A percentile compares a stretch with the other conserved stretches of the same genome.
phyloP scores from a whole-genome alignment of 345 rosid genomes.

The Hypericum androsaemum region DNA sequence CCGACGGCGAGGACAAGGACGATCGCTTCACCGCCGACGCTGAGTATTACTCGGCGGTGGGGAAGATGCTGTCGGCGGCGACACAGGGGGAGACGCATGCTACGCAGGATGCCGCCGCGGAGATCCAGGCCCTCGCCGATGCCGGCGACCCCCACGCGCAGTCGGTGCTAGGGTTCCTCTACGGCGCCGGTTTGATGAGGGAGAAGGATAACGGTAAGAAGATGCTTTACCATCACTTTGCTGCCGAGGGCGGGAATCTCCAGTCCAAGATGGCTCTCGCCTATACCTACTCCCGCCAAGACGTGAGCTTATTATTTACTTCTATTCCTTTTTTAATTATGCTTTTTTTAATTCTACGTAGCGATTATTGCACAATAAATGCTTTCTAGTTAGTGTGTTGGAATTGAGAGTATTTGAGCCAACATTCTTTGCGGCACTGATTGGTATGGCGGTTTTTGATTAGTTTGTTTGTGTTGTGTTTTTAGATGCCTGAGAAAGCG shows the following conservation, averaged over 20 bases:
- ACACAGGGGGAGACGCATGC: slow-evolving; percentile 40
- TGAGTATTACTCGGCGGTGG: slow-evolving; percentile 44
- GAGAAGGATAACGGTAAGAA: slow-evolving; percentile 68
- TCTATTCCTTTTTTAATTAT: not conserved
- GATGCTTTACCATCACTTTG: slow-evolving; percentile 67
- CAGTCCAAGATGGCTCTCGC: slow-evolving; percentile 97
- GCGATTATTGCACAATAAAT: too few relatives aligned
- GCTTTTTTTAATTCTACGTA: not conserved
- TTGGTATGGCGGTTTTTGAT: slow-evolving; percentile 1
- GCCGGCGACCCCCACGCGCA: slow-evolving; percentile 69
- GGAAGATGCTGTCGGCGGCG: slow-evolving; percentile 44
- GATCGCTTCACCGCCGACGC: slow-evolving; percentile 14
- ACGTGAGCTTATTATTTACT: slow-evolving; percentile 35
- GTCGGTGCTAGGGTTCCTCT: slow-evolving; percentile 62
- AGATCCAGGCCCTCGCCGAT: slow-evolving; percentile 47
- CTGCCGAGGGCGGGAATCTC: slow-evolving; percentile 59
- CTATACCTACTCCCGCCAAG: slow-evolving; percentile 73
- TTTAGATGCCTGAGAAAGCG: slow-evolving; percentile 83
- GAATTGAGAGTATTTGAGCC: too few relatives aligned
- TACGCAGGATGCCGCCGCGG: slow-evolving; percentile 66
- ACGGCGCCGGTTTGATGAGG: slow-evolving; percentile 59
- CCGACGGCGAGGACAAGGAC: slow-evolving; percentile 25
- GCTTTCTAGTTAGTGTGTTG: too few relatives aligned
- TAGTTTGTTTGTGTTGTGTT: slow-evolving; percentile 2
- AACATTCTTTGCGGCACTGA: too few relatives aligned